These are phyloP conservation scores for Flaveria trinervia DNA, from an alignment of 129 eudicot genomes.

Conservation along the genomic window DNA sequence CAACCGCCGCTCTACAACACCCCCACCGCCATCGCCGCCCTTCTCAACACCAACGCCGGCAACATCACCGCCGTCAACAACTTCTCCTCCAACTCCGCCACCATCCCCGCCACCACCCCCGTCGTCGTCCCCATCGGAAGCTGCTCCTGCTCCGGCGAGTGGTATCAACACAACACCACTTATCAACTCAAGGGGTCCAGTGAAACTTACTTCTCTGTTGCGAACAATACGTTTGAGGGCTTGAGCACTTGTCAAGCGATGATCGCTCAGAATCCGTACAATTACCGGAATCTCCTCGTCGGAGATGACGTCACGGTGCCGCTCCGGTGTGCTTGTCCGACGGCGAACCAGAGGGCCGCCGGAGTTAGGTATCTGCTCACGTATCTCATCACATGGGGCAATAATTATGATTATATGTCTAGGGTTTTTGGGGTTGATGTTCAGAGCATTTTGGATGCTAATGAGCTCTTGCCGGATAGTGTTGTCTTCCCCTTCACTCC, in stretches of 20 bases:
- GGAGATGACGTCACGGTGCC: slow-evolving; percentile 51
- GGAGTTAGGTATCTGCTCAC: slow-evolving; percentile 56
- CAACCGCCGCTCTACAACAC: slow-evolving; percentile 47
- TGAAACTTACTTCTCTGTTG: slow-evolving; percentile 54
- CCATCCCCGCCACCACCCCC: slow-evolving; percentile 50
- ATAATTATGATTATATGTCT: slow-evolving; percentile 32
- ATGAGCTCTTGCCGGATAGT: slow-evolving; percentile 22
- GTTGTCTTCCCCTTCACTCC: slow-evolving; percentile 59
- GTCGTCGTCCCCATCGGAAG: slow-evolving; percentile 52
- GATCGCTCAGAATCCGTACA: slow-evolving; percentile 43
- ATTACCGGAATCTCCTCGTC: not conserved
- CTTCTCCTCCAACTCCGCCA: slow-evolving; percentile 44
- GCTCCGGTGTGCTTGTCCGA: slow-evolving; percentile 74
- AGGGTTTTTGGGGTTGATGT: slow-evolving; percentile 29
- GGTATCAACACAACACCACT: slow-evolving; percentile 58
- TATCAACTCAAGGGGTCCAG: slow-evolving; percentile 20
- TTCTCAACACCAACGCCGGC: slow-evolving; percentile 42
- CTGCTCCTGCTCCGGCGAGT: slow-evolving; percentile 54
- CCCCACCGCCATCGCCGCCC: slow-evolving; percentile 42
- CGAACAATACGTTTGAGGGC: slow-evolving; percentile 67
- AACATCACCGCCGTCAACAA: slow-evolving; percentile 48
- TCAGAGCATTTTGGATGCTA: slow-evolving; percentile 51
- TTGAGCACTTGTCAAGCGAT: slow-evolving; percentile 77
- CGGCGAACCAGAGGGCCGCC: slow-evolving; percentile 43
- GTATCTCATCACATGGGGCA: slow-evolving; percentile 47